These are phyloP conservation scores for Cicer pinnatifidum DNA, from an alignment of 306 rosid genomes.

Conservation along the genomic window DNA sequence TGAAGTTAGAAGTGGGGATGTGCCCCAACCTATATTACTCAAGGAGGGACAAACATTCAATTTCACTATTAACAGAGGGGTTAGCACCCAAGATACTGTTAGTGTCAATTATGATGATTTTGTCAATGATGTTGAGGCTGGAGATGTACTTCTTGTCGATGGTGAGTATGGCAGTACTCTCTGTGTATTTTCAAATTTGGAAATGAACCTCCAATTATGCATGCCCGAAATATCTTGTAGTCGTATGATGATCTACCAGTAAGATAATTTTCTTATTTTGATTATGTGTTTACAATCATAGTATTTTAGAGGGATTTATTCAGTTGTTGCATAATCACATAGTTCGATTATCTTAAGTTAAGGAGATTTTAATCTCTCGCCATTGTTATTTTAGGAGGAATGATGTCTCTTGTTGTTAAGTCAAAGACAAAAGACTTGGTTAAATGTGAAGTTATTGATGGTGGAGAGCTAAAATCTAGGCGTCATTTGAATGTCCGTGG, in stretches of 20 bases:
- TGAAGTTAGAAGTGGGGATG: conserved; percentile 96
- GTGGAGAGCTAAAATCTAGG: conserved; percentile 94
- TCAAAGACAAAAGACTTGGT: conserved; percentile 77
- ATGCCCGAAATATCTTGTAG: too few relatives aligned
- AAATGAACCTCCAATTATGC: conserved; percentile 22
- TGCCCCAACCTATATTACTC: conserved; percentile 71
- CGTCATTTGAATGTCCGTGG: conserved; percentile 97
- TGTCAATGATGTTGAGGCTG: conserved; percentile 86
- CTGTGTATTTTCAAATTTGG: conserved; percentile 5
- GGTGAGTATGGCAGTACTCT: conserved; percentile 55
- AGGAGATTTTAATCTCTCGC: conserved; percentile 34
- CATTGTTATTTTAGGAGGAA: conserved; percentile 72
- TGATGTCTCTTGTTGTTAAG: conserved; percentile 90
- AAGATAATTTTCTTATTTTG: not conserved
- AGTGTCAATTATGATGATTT: conserved; percentile 94
- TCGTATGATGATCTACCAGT: too few relatives aligned
- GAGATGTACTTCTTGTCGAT: conserved; percentile 83
- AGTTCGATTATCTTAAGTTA: conserved; percentile 24
- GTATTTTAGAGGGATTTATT: conserved; percentile 9
- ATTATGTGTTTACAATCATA: not conserved
- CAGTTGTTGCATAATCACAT: conserved; percentile 4
- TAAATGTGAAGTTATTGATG: conserved; percentile 84
- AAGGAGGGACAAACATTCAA: conserved; percentile 76
- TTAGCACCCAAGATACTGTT: conserved; percentile 69
- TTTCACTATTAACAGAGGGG: conserved; percentile 91